phyloP scores from a whole-genome alignment of 2,329 filamentous ascomycete genomes.

The Eutypa lata region DNA sequence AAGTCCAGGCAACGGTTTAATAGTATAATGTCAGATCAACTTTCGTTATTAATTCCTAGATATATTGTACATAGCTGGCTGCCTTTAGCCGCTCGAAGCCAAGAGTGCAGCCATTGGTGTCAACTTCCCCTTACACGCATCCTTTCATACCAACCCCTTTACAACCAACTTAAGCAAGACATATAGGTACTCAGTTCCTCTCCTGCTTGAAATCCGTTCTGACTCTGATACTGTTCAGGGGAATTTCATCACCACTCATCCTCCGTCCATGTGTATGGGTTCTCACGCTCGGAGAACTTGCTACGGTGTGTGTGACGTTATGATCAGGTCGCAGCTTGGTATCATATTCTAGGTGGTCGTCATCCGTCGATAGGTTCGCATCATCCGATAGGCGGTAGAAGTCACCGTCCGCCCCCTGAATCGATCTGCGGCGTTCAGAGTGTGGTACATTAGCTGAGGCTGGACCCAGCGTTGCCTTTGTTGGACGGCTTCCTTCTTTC shows the following conservation, averaged over 20 bases:
- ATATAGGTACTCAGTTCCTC: not conserved
- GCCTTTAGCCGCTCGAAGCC: too few species aligned
- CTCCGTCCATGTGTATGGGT: conserved; percentile 20
- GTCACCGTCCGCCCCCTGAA: conserved; percentile 7
- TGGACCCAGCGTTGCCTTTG: not conserved
- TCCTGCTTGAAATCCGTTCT: conserved; percentile 32
- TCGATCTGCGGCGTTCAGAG: conserved; percentile 5
- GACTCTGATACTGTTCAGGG: conserved; percentile 36
- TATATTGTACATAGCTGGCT: too few species aligned
- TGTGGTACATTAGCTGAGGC: not conserved
- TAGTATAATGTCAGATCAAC: too few species aligned
- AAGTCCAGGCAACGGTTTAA: too few species aligned
- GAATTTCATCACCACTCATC: conserved; percentile 34
- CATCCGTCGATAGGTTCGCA: conserved; percentile 14
- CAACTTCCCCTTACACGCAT: too few species aligned
- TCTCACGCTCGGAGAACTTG: conserved; percentile 24
- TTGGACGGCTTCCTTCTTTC: conserved; percentile 2
- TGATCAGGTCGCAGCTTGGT: conserved; percentile 31
- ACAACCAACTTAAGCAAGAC: too few species aligned
- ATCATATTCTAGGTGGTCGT: conserved; percentile 7
- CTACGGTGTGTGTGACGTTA: conserved; percentile 28
- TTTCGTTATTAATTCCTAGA: too few species aligned
- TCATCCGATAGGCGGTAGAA: conserved; percentile 34
- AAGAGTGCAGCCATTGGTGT: too few species aligned
- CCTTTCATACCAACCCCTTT: too few species aligned